A percentile compares a stretch with the other conserved stretches of the same genome.
Conservation (phyloP, 2,329 filamentous ascomycete genomes). For the Tolypocladium cylindrosporum region DNA sequence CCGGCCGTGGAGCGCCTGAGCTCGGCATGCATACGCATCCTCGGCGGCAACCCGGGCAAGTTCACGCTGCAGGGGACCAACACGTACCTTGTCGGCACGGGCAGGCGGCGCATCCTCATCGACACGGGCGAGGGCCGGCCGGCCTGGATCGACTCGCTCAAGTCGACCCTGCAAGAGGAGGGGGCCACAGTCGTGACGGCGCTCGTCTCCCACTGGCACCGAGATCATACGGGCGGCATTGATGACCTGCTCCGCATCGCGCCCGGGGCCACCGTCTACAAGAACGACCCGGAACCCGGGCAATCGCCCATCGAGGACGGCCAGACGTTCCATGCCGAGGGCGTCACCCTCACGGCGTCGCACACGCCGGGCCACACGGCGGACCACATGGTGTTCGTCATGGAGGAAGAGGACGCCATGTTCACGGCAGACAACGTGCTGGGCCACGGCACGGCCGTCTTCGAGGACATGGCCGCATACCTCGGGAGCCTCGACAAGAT, state of each 20-base stretch:
- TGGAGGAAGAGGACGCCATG: conserved; percentile 71
- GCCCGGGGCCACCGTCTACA: conserved; percentile 56
- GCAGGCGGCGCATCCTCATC: conserved; percentile 63
- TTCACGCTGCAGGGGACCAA: conserved; percentile 73
- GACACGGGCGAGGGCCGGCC: conserved; percentile 81
- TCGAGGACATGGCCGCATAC: conserved; percentile 65
- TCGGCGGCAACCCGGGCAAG: conserved; percentile 87
- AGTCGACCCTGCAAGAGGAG: conserved; percentile 54
- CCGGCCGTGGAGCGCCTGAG: conserved; percentile 70
- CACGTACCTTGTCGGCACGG: conserved; percentile 83
- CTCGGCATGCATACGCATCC: conserved; percentile 67
- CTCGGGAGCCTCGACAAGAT: conserved; percentile 60
- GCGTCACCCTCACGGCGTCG: conserved; percentile 57
- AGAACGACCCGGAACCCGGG: conserved; percentile 45
- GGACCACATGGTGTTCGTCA: conserved; percentile 72
- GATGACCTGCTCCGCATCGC: conserved; percentile 54
- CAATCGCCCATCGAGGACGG: conserved; percentile 39
- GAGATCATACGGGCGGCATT: conserved; percentile 74
- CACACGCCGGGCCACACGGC: conserved; percentile 59
- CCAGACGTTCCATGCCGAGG: conserved; percentile 45
- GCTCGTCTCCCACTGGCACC: conserved; percentile 87
- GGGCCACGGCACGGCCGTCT: conserved; percentile 77
- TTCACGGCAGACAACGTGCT: conserved; percentile 87
- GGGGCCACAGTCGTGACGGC: conserved; percentile 57
- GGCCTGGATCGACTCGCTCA: conserved; percentile 60